Base-by-base conservation (phyloP, 2,329 filamentous ascomycete species). In the Ophiostoma sp. region DNA sequence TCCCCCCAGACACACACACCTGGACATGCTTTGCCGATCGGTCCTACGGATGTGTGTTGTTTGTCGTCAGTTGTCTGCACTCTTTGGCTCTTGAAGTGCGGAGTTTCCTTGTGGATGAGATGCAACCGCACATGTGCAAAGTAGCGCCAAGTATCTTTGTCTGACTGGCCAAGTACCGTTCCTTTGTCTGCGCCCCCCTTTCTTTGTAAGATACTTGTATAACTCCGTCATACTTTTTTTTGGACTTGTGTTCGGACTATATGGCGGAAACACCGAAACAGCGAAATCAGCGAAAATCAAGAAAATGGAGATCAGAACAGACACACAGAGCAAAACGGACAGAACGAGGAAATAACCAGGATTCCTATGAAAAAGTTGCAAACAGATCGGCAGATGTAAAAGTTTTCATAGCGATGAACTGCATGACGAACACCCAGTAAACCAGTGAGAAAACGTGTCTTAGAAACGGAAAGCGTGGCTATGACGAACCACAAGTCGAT, bases 81-180 rank as follows among this genome's bases (percentile, higher is more conserved):
- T 55, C 22, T 15, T 25, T 22, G 28, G 9, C 11, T 2, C 11
- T 31, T 6, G 28, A 8, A 31, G 55, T 36, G 55, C 55, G 55
- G 55, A 59, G 28, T 33, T 33, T 59, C 17, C 28, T 28, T 55
- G 22, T 55, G 25, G 50, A 48, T 25, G 25, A 15, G 50, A 28
- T 55, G 22, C 50, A 55, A 15, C 28, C 31, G 57, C 55, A 61
- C 57, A 61, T 64, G 57, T 39, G 12, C 61, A 66, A 64, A 66
- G 61, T 66, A 66, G 59, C 33, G 59, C n/a, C 61, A 45, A 66
- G 61, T 66, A 66, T 66, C 36, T 66, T 42, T 28, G 61, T 19
- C 61, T 45, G 61, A 19, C 45, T 68, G 39, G 17, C 17, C 3
- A 48, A 48, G 42, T 50, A 50, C 39, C 61, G 9, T 64, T 64